Evolutionary conservation across 1,139 yeast species (phyloP), one percentile per base, ranked within the genome.

Genomic region (Scheffersomyces stambukii): DNA sequence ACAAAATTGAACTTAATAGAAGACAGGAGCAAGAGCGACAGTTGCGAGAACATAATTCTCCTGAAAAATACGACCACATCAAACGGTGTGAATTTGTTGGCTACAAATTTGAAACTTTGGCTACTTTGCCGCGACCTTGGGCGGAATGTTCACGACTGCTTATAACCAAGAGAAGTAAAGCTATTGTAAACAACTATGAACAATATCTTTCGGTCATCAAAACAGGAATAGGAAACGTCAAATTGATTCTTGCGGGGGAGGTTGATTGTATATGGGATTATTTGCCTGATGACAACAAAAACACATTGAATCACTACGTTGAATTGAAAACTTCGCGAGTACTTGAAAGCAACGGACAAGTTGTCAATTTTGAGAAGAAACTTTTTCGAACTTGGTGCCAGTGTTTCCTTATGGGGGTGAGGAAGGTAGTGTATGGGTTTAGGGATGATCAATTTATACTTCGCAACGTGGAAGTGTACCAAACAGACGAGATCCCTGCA

Each of bases 301-400:
- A 64, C 28, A 73, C 79, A 12, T 60, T 85, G 26, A 55, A 70
- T 6, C 95, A 86, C 54, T 93, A 91, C 50, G 80, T 82, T 6
- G 97, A 91, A 51, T 64, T 93, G 41, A 91, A 89, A 48, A 85
- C 96, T 1, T 61, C 79, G 4, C 66, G 71, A 25, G 60, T 67
- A 6, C 64, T 89, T 0, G 67, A 63, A 18, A 61, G 65, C 22
- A 75, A 73, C 7, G 63, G 64, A 9, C 77, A 76, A 21, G 73
- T 77, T 13, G 57, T 60, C 18, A 66, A 58, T 5, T 88, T 89
- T 48, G 96, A 89, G 50, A 72, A 56, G 52, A 88, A 79, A 51
- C 55, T 89, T 24, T 75, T 81, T 52, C 75, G 67, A 37, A 71
- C 93, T 0, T 93, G 99, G 99, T 88, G 95, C 3, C 97, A 89